Conservation (phyloP, 2,329 filamentous ascomycete species). For the Alternaria atra region DNA sequence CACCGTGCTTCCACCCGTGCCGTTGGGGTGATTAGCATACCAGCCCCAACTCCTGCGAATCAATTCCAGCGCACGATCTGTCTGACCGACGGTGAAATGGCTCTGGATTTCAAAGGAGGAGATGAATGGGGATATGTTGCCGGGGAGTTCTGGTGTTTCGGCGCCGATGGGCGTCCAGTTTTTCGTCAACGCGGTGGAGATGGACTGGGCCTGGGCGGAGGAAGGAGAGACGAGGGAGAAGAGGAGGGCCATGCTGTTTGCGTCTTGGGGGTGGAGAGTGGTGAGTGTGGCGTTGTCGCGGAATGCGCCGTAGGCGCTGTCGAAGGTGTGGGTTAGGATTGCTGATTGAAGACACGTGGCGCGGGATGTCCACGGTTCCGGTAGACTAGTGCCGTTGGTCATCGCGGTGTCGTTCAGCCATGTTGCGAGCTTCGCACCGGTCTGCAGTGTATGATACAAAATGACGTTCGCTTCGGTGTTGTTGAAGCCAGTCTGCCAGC, state of each 20-base stretch:
- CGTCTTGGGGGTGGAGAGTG: slow-evolving; percentile 34
- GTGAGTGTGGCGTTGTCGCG: slow-evolving; percentile 28
- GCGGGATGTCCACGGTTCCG: not conserved
- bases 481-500: slow-evolving; percentile 40
- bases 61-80: slow-evolving; percentile 39
- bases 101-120: slow-evolving; percentile 48
- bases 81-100: slow-evolving; percentile 35
- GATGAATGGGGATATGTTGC: slow-evolving; percentile 52
- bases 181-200: slow-evolving; percentile 26
- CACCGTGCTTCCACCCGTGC: slow-evolving; percentile 54
- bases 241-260: slow-evolving; percentile 31
- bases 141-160: slow-evolving; percentile 45
- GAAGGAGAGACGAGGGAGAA: slow-evolving; percentile 31
- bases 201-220: slow-evolving; percentile 12
- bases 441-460: slow-evolving; percentile 40
- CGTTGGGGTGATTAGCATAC: slow-evolving; percentile 38
- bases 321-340: slow-evolving; percentile 18
- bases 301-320: slow-evolving; percentile 16
- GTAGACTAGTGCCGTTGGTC: not conserved
- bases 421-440: slow-evolving; percentile 29
- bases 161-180: slow-evolving; percentile 45
- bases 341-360: slow-evolving; percentile 14
- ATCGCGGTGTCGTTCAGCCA: slow-evolving; percentile 11
- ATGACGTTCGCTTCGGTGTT: slow-evolving; percentile 47
- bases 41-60: slow-evolving; percentile 44